Percentiles rank a stretch among this genome's conserved stretches.
phyloP scores from a whole-genome alignment of 768 basidiomycete species.

The Leccinum ochraceum region DNA sequence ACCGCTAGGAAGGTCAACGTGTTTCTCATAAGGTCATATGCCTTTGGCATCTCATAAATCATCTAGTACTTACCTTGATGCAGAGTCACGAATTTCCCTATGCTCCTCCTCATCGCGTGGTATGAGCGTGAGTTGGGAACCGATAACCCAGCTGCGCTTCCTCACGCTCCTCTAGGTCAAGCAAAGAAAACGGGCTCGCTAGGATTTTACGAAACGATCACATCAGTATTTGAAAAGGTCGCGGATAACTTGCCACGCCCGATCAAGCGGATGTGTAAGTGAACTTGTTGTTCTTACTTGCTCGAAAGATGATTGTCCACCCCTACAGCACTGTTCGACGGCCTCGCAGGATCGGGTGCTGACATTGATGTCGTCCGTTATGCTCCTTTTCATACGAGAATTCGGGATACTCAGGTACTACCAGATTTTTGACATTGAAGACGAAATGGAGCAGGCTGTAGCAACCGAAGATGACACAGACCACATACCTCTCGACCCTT shows the following conservation, averaged over 20 bases:
- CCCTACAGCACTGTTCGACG: slow-evolving; percentile 73
- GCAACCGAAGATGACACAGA: slow-evolving; percentile 13
- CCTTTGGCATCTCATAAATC: background rate
- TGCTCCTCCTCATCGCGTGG: slow-evolving; percentile 74
- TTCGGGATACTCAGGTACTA: background rate
- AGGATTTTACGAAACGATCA: slow-evolving; percentile 72
- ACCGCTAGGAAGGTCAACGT: slow-evolving; percentile 67
- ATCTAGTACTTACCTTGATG: background rate
- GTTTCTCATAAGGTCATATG: slow-evolving; percentile 72
- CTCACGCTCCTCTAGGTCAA: slow-evolving; percentile 41
- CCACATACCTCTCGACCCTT: slow-evolving; percentile 13
- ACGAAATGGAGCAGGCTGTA: slow-evolving; percentile 39
- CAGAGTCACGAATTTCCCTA: slow-evolving; percentile 82
- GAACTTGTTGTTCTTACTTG: background rate
- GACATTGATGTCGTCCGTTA: slow-evolving; percentile 72
- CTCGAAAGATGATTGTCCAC: background rate
- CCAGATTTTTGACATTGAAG: slow-evolving; percentile 80
- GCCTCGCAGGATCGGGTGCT: slow-evolving; percentile 65
- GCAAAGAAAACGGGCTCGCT: slow-evolving; percentile 64
- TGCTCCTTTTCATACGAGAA: background rate
- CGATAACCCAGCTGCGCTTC: background rate
- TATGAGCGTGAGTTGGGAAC: slow-evolving; percentile 62
- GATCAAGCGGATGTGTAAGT: slow-evolving; percentile 72
- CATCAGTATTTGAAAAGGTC: slow-evolving; percentile 64
- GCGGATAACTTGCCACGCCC: slow-evolving; percentile 76